phyloP scores from a whole-genome alignment of 768 basidiomycete species.

The Lactarius trivialis region DNA sequence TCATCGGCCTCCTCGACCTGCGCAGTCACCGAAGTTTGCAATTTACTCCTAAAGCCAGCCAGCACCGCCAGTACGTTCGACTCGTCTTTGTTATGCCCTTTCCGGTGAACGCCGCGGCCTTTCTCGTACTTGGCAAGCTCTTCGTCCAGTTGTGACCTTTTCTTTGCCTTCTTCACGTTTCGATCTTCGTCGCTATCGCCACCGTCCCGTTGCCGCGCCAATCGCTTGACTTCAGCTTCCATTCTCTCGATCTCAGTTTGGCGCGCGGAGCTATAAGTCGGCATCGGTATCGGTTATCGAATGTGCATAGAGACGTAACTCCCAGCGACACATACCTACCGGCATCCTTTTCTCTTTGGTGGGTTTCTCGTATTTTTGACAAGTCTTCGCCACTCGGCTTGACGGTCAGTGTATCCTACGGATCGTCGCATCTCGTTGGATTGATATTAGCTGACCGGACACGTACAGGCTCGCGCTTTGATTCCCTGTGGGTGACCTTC shows the following conservation, averaged over 20 bases:
- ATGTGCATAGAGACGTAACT: no score
- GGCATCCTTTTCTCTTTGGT: slow-evolving; percentile 63
- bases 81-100: slow-evolving; percentile 57
- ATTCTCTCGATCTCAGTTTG: slow-evolving; percentile 78
- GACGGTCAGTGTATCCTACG: slow-evolving; percentile 29
- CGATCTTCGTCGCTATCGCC: slow-evolving; percentile 61
- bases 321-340: slow-evolving; percentile 39
- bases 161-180: slow-evolving; percentile 50
- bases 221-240: slow-evolving; percentile 81
- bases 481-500: neutral
- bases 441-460: neutral
- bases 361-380: slow-evolving; percentile 65
- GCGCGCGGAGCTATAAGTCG: slow-evolving; percentile 47
- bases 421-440: neutral
- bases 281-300: slow-evolving; percentile 3
- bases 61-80: slow-evolving; percentile 61
- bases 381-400: slow-evolving; percentile 48
- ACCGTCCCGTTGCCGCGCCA: slow-evolving; percentile 54
- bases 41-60: slow-evolving; percentile 63
- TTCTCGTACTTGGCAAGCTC: slow-evolving; percentile 79
- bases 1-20: slow-evolving; percentile 24
- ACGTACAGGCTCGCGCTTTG: slow-evolving; percentile 10
- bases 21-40: slow-evolving; percentile 39
- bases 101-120: slow-evolving; percentile 50
- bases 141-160: slow-evolving; percentile 68